phyloP scores from a whole-genome alignment of 345 rosid genomes.

The Aurinia saxatilis region DNA sequence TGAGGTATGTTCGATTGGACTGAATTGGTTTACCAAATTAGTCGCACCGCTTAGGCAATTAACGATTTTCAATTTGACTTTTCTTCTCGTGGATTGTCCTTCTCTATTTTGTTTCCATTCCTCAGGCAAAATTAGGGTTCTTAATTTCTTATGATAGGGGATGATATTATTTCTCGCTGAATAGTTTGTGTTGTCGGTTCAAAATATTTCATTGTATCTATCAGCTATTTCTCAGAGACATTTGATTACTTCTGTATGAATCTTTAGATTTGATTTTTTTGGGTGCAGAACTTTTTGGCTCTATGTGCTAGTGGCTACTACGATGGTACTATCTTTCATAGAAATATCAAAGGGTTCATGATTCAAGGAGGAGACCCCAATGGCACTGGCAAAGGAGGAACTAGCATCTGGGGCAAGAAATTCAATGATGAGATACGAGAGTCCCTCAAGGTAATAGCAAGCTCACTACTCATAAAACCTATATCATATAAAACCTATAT shows the following conservation, averaged over 20 bases:
- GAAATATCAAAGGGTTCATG: constrained; percentile 96
- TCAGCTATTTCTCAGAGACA: background rate
- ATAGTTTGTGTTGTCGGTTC: background rate
- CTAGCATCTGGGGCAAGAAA: constrained; percentile 97
- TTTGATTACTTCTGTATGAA: background rate
- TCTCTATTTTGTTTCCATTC: background rate
- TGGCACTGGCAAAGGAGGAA: constrained; percentile 96
- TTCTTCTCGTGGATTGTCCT: background rate
- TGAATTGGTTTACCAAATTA: no score
- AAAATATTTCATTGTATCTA: no score
- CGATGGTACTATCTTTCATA: constrained; percentile 83
- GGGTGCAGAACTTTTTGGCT: constrained; percentile 82
- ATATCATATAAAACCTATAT: no score
- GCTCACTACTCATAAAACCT: no score
- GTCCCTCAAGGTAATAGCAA: constrained; percentile 94
- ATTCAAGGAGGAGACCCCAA: constrained; percentile 99
- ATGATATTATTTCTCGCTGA: background rate
- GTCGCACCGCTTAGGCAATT: no score
- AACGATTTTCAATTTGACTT: background rate
- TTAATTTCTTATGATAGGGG: background rate
- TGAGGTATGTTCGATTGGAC: constrained; percentile 67
- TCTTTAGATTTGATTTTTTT: background rate
- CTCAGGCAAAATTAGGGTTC: background rate
- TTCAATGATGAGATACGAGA: constrained; percentile 96
- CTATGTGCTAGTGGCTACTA: constrained; percentile 92